phyloP scores from a whole-genome alignment of 352 stramenopile genomes.

The Phytophthora meadii region DNA sequence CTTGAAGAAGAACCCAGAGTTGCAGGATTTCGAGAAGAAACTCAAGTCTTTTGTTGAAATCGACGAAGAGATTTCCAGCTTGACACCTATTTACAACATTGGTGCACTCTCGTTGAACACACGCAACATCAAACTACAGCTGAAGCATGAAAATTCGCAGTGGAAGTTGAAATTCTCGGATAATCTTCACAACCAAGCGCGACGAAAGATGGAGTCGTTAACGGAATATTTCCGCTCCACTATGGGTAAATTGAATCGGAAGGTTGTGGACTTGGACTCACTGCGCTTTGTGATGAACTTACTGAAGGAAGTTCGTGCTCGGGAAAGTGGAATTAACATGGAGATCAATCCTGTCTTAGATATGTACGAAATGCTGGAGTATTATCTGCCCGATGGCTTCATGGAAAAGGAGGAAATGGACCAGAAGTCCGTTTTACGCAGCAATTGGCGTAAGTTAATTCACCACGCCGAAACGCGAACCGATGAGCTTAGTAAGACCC shows the following conservation, averaged over 20 bases:
- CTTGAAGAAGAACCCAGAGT: slow-evolving; percentile 92
- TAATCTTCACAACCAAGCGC: slow-evolving; percentile 95
- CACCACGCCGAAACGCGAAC: slow-evolving; percentile 94
- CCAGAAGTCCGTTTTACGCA: slow-evolving; percentile 97
- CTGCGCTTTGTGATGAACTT: slow-evolving; percentile 98
- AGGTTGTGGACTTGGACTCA: slow-evolving; percentile 97
- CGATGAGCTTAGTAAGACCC: slow-evolving; percentile 96
- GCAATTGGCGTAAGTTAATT: slow-evolving; percentile 98
- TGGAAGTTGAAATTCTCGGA: slow-evolving; percentile 99
- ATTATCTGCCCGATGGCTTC: slow-evolving; percentile 94
- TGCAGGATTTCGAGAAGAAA: slow-evolving; percentile 98
- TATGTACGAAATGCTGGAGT: slow-evolving; percentile 99
- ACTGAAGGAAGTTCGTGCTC: slow-evolving; percentile 96
- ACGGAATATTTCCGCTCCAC: slow-evolving; percentile 97
- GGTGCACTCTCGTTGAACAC: slow-evolving; percentile 97
- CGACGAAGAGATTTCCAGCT: slow-evolving; percentile 93
- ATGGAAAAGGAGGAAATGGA: slow-evolving; percentile 99
- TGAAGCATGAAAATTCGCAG: slow-evolving; percentile 95
- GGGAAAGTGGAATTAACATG: slow-evolving; percentile 98
- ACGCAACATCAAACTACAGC: slow-evolving; percentile 96
- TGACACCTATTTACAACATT: slow-evolving; percentile 94
- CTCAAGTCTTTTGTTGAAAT: slow-evolving; percentile 96
- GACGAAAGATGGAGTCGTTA: slow-evolving; percentile 92
- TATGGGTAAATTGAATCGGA: slow-evolving; percentile 93
- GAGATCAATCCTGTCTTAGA: slow-evolving; percentile 98